Evolutionary conservation across 2,329 filamentous ascomycete species (phyloP).

Genomic region (Arachnopeziza araneosa): DNA sequence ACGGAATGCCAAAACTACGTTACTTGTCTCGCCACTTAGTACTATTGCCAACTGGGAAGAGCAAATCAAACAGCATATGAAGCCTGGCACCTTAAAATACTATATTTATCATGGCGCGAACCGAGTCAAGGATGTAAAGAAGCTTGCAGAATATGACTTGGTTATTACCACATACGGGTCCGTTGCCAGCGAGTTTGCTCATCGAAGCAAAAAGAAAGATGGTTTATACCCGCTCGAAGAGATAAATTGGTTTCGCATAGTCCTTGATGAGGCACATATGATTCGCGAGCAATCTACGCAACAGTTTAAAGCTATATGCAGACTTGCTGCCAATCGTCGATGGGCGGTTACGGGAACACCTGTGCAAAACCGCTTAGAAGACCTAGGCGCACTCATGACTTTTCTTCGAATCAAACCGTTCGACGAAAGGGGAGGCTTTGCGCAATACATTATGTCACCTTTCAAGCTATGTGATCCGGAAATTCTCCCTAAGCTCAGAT

Average conservation of each 20-base stretch:
- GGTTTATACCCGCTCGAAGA: conserved; percentile 63
- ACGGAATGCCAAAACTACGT: conserved; percentile 70
- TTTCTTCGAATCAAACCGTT: conserved; percentile 85
- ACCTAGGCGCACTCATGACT: conserved; percentile 78
- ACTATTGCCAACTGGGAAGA: conserved; percentile 93
- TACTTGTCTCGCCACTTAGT: conserved; percentile 84
- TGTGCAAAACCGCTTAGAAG: conserved; percentile 88
- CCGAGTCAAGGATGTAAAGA: conserved; percentile 61
- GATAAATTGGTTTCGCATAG: conserved; percentile 88
- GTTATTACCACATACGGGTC: conserved; percentile 93
- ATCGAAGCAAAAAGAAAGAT: conserved; percentile 54
- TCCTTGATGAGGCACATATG: conserved; percentile 90
- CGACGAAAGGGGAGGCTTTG: conserved; percentile 69
- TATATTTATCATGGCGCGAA: conserved; percentile 84
- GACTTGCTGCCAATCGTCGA: conserved; percentile 70
- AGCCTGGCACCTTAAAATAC: conserved; percentile 56
- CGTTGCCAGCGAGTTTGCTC: conserved; percentile 70
- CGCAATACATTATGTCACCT: conserved; percentile 72
- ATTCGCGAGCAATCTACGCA: conserved; percentile 81
- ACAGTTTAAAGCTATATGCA: conserved; percentile 80
- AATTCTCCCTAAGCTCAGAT: conserved; percentile 76
- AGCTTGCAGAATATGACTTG: conserved; percentile 70
- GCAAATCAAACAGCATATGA: conserved; percentile 79
- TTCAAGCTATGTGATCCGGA: conserved; percentile 84
- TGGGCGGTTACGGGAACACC: conserved; percentile 98